Evolutionary conservation across 2,329 filamentous ascomycete genomes (phyloP), one percentile per base, ranked within the genome.

Genomic region (Talaromyces sp.): DNA sequence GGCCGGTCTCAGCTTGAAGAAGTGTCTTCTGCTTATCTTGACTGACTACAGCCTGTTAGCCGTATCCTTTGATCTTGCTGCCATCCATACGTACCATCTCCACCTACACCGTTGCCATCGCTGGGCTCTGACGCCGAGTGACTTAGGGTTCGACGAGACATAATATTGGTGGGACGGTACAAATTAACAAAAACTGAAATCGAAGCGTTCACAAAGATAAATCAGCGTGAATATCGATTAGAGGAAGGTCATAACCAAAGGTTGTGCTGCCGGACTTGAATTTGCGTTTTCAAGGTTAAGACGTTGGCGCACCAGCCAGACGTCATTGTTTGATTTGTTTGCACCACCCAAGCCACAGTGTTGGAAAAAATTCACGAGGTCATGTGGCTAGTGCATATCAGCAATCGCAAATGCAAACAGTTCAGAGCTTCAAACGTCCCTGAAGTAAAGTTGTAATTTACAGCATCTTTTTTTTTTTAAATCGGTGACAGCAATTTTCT

Each of bases 21-120:
- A 82, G 75, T 70, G 77, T 78, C 64, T 78, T 80, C 69, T 82
- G 80, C 70, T 81, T 81, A 68, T 79, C 76, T 66, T 81, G 79
- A 61, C 72, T 79, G 79, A 64, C n/a, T 60, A 42, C 18, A 39
- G 58, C 11, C 31, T 28, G 54, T 44, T 68, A 46, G 69, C 69
- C 46, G 54, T 39, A 48, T 56, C 60, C 42, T 37, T 50, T 48
- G 54, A 63, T 48, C 40, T 48, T 61, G 56, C 39, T 58, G 31
- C 61, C 48, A 61, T 64, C 60, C 52, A 59, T 57, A 68, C 73
- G 65, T 67, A 76, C 75, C 73, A 70, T 59, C 62, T 61, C n/a
- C 55, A 16, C 35, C 42, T 25, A 48, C 59, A 59, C 58, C 54
- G 62, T 46, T 57, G 18, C 73, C 73, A 61, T 74, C 72, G 31